Evolutionary conservation across 805 yeast species (phyloP), one percentile per base, ranked within the genome.

Genomic region (Kodamaea leandrae): DNA sequence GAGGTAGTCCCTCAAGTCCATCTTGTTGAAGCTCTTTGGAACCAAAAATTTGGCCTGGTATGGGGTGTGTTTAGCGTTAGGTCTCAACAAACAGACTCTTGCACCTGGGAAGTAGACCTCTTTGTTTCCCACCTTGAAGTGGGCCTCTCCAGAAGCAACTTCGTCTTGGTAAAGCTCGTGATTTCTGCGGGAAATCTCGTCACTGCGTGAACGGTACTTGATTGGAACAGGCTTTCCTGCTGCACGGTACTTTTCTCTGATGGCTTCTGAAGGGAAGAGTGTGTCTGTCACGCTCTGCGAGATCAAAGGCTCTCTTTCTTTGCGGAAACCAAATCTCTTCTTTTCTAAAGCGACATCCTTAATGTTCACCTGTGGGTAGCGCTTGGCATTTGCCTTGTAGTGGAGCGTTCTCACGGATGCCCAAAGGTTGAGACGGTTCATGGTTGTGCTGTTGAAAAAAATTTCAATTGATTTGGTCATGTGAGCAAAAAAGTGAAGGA

Each of bases 51-150:
- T 89, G 37, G 98, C 98, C 64, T 89, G 97, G 66, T 86, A 90
- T 36, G 99, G 99, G 0, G 96, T 86, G 64, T 87, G 96, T 57
- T 86, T 86, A n/a, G 98, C 96, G 55, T 86, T 86, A 32, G 97
- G 96, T 58, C 96, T 77, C 47, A 93, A 66, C 23, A 91, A 70
- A 37, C 86, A 78, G 27, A 91, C 72, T 47, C 91, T 73, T 1
- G 95, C 96, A 47, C 80, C 80, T 23, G 99, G 99, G 61, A 91
- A 86, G 60, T 79, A 90, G 7, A 85, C 71, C 48, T 84, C 72
- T 49, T 76, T 79, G 4, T 78, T 82, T 54, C 99, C 99, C 6
- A 85, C 78, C 29, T 71, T 72, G 76, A 88, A 91, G 69, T 89
- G 96, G 2, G 96, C 83, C 49, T 72, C 72, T 29, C 83, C 88